Base-by-base conservation (phyloP, 768 basidiomycete genomes). In the Tricholoma bakamatsutake region DNA sequence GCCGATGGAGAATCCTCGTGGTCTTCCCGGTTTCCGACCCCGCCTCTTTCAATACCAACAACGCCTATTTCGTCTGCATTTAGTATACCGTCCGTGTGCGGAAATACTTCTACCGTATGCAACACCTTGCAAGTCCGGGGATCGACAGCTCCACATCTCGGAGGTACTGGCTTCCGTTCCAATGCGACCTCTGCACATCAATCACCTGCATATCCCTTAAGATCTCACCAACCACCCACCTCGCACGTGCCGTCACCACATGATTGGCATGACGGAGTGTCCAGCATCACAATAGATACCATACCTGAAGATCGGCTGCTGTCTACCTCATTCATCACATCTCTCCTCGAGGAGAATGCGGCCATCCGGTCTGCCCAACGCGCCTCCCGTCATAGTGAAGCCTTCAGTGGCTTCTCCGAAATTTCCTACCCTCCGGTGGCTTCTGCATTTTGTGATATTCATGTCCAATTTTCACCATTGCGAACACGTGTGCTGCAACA, bases 241-340 rank as follows among this genome's bases (percentile, higher is more conserved):
- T 52, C 61, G 15, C 61, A 56, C 37, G 56, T 65, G 18, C 59
- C 72, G 39, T 75, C 80, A 12, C 73, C 79, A 3, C 69, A 76
- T 60, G 80, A 81, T 62, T 84, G 83, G 81, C 79, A 83, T 57
- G 83, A 85, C 63, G 83, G 80, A 2, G 77, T 80, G 15, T 82
- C 82, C 11, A 77, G 73, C 57, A 79, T 85, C 53, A 77, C 76
- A 50, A 73, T 80, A 50, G 81, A 82, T 66, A 75, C 77, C n/a
- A 67, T 24, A 24, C 21, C 75, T 8, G 82, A 85, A 61, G 80
- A 83, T 61, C 73, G 76, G 17, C 68, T 84, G 43, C 74, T 87
- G 18, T 76, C 83, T 7, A 83, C 84, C 2, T 78, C 81, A 2
- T 80, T 85, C 65, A 85, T 85, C 57, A 84, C 83, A 15, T 74